A percentile compares a stretch with the other conserved stretches of the same genome.
Evolutionary conservation across 768 basidiomycete genomes (phyloP).

Genomic region (Mycena pura): DNA sequence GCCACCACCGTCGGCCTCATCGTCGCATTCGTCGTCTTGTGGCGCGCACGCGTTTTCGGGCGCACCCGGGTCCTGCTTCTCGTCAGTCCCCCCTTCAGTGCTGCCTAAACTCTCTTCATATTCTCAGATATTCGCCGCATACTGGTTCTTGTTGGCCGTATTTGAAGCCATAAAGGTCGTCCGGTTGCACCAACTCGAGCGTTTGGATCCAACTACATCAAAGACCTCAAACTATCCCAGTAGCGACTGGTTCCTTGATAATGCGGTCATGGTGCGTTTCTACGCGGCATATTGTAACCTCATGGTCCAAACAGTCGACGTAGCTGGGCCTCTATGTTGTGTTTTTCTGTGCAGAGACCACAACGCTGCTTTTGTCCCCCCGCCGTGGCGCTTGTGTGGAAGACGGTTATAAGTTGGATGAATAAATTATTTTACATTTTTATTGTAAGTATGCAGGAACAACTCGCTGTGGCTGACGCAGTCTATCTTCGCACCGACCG

Average conservation of each 20-base stretch:
- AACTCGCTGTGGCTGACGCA: constrained; percentile 13
- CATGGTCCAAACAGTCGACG: not conserved
- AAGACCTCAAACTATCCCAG: constrained; percentile 32
- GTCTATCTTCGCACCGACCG: not conserved
- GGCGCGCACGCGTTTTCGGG: constrained; percentile 22
- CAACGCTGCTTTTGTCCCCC: constrained; percentile 9
- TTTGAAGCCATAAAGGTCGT: constrained; percentile 29
- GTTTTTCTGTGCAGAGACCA: constrained; percentile 18
- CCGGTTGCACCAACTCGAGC: constrained; percentile 25
- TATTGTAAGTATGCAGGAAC: no score
- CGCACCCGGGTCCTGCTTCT: constrained; percentile 21
- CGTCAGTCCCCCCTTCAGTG: constrained; percentile 16
- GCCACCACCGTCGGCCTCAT: constrained; percentile 29
- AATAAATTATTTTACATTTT: constrained; percentile 2
- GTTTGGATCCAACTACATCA: constrained; percentile 26
- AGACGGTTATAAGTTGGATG: constrained; percentile 10
- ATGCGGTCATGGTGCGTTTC: constrained; percentile 34
- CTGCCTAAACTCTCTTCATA: not conserved
- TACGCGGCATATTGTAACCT: not conserved
- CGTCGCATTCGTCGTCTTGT: constrained; percentile 27
- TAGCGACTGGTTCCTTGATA: constrained; percentile 35
- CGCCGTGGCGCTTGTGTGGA: not conserved
- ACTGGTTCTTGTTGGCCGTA: constrained; percentile 32
- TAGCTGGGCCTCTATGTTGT: constrained; percentile 24
- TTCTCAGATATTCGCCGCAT: constrained; percentile 28